Evolutionary conservation across 768 basidiomycete species (phyloP), one percentile per base, ranked within the genome.

Genomic region (Kondoa malvinella): DNA sequence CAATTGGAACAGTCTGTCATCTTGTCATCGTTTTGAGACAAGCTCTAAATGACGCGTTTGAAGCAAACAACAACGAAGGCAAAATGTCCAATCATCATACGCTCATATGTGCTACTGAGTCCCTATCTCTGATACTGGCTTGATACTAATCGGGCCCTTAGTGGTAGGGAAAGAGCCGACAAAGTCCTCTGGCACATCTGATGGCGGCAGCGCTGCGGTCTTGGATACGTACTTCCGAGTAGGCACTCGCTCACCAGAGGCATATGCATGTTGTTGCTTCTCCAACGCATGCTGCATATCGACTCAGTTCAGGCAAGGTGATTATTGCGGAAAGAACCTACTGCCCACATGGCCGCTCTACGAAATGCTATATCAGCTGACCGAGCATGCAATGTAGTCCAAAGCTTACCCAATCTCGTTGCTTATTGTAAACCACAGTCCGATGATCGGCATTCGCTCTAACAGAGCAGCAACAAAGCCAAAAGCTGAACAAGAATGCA

Each of bases 351-450:
- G 0, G 73, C 71, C 1, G 72, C 34, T 21, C 17, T 34, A 27
- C 29, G 21, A 27, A 34, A 27, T n/a, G 31, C 12, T 4, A 25
- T 59, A 2, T 50, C n/a, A 30, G 59, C 17, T 14, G 30, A 17
- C 16, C 0, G 56, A 58, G n/a, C 21, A 68, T 61, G 61, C 60
- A 1, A 70, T 68, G 64, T 69, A 72, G 70, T 71, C 17, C 65
- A 67, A 78, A n/a, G 77, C 76, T 21, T 75, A 77, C 14, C 75
- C 77, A 33, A 80, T 77, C 8, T 78, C 66, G 67, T 79, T 79
- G 25, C 77, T 78, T 61, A 80, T 76, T 68, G 72, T 73, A 68
- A 80, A 76, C 62, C 78, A 73, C 21, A 80, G 69, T 2, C 80
- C 80, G 34, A 78, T 34, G 67, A 80, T 73, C 0, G 80, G 80